A percentile compares a stretch with the other conserved stretches of the same genome.
Evolutionary conservation across 768 basidiomycete species (phyloP).

Genomic region (Tulasnella sp.): DNA sequence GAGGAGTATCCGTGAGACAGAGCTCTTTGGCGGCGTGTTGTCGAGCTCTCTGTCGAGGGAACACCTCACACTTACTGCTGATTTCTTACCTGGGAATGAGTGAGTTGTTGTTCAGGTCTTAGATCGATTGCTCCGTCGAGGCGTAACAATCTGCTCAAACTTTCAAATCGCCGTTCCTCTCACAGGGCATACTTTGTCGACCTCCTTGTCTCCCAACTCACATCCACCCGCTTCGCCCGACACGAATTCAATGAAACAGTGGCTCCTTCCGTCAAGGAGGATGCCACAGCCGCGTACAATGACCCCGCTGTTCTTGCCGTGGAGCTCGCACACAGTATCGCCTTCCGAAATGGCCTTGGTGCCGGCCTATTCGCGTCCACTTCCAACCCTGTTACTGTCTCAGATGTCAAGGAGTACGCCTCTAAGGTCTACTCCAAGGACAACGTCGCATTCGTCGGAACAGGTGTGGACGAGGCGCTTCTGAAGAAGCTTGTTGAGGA

Average conservation of each 20-base stretch:
- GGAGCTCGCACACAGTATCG: constrained; percentile 79
- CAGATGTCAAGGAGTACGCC: constrained; percentile 67
- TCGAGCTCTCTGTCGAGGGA: constrained; percentile 78
- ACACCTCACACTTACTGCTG: constrained; percentile 85
- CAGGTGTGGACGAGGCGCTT: constrained; percentile 64
- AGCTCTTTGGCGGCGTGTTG: constrained; percentile 86
- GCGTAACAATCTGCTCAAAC: not conserved
- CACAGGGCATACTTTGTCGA: constrained; percentile 80
- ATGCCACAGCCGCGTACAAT: constrained; percentile 48
- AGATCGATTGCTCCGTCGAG: not conserved
- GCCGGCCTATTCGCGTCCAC: constrained; percentile 77
- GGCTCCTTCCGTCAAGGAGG: constrained; percentile 53
- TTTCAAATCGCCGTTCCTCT: not conserved
- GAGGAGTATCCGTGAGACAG: constrained; percentile 83
- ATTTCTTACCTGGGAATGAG: constrained; percentile 94
- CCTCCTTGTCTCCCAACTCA: constrained; percentile 73
- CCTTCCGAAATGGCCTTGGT: constrained; percentile 92
- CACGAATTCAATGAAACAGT: constrained; percentile 39
- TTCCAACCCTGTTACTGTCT: constrained; percentile 49
- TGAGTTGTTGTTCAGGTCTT: constrained; percentile 37
- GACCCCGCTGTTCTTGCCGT: constrained; percentile 62
- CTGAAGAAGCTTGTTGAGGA: constrained; percentile 65
- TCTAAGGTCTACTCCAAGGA: constrained; percentile 59
- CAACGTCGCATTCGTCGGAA: constrained; percentile 79
- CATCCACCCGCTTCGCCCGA: constrained; percentile 55